A percentile compares a stretch with the other conserved stretches of the same genome.
phyloP scores from a whole-genome alignment of 1,284 basidiomycete species.

The Farysia itapuensis region DNA sequence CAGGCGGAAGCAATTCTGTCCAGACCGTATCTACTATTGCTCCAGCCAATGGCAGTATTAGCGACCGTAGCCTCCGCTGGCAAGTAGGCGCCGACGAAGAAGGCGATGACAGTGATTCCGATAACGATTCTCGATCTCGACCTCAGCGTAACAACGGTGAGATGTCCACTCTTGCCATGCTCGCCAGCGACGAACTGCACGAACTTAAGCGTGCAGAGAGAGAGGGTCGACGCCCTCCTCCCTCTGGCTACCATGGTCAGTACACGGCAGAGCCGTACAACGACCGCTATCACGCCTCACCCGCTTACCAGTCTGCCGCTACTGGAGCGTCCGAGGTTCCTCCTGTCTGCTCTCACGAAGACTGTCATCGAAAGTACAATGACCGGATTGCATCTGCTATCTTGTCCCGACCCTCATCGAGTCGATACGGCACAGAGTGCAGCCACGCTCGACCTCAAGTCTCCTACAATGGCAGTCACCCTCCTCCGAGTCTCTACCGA shows the following conservation, averaged over 20 bases:
- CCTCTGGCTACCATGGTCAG: conserved; percentile 8
- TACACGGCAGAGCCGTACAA: conserved; percentile 26
- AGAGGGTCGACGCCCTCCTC: conserved; percentile 28
- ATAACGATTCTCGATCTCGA: conserved; percentile 18
- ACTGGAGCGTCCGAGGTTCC: conserved; percentile 16
- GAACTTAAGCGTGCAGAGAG: conserved; percentile 51
- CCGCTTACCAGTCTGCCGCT: conserved; percentile 8
- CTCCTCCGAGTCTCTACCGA: conserved; percentile 36
- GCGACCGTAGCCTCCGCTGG: conserved; percentile 26
- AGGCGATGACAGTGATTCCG: conserved; percentile 46
- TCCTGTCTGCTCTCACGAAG: conserved; percentile 48
- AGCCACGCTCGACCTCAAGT: conserved; percentile 19
- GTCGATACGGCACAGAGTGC: conserved; percentile 22
- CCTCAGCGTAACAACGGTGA: conserved; percentile 33
- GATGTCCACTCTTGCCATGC: conserved; percentile 56
- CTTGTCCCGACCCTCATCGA: conserved; percentile 15
- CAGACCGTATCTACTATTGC: conserved; percentile 14
- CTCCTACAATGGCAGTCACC: conserved; percentile 26
- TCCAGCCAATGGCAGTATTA: conserved; percentile 11
- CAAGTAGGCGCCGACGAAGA: conserved; percentile 38
- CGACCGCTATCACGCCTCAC: conserved; percentile 18
- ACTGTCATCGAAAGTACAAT: conserved; percentile 53
- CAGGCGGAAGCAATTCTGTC: conserved; percentile 3
- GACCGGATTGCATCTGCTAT: conserved; percentile 44
- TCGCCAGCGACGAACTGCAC: conserved; percentile 55